Base-by-base conservation (phyloP, 2,329 filamentous ascomycete species). In the Pyricularia sp. region DNA sequence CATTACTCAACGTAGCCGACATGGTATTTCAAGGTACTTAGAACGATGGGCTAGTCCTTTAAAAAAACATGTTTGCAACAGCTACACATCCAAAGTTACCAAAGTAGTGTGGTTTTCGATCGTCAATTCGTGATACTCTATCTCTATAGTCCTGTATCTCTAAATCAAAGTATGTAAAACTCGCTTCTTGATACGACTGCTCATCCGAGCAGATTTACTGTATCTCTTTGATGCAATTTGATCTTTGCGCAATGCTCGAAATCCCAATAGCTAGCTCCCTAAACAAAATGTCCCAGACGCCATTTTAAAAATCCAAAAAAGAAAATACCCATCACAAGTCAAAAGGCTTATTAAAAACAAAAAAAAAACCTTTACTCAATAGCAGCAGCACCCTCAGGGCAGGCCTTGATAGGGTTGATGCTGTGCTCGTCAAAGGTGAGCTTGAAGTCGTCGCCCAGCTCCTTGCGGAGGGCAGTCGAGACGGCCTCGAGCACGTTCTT, bases 401-500 rank as follows among this genome's bases (percentile, higher is more conserved):
- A 83, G 73, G 86, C 82, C 20, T 85, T 81, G 61, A 90, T 84
- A 50, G 90, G 90, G 82, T 92, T 92, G 73, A 92, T 85, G 65
- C 65, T 66, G 73, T 84, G 84, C 77, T 90, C 88, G 74, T 90
- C 87, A 79, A 90, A 93, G 79, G 87, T 84, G 78, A 91, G 88
- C 81, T 87, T 86, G 81, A 93, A 93, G 73, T 92, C 89, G 61
- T 87, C 75, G n/a, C 90, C 90, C 7, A 93, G 80, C 80, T 93
- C 83, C 80, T 91, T 91, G 74, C 82, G 82, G 71, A 92, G 81
- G 5, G 89, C 89, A 1, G 87, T 81, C 79, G 88, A 83, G 68
- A 93, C 88, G 0, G 90, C 90, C 72, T 92, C 89, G 61, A 91
- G 81, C 14, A 93, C 90, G 74, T 92, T 91, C 70, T 82, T 78